Evolutionary conservation across 805 yeast species (phyloP).

Genomic region (Saturnispora sekii): DNA sequence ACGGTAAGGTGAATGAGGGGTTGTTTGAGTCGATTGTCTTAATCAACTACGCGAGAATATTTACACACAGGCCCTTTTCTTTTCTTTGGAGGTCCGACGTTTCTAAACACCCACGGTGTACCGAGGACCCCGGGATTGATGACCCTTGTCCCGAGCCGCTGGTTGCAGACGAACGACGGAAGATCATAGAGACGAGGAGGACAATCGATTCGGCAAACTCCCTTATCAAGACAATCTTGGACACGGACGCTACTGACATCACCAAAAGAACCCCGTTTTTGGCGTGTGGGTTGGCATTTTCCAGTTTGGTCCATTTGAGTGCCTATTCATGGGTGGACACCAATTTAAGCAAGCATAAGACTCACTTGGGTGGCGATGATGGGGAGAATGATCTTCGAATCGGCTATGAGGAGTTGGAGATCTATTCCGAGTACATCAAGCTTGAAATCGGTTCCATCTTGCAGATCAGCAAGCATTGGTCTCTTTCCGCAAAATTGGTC

Average conservation of each 20-base stretch:
- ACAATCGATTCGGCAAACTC: conserved; percentile 46
- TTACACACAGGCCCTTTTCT: conserved; percentile 45
- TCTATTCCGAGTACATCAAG: conserved; percentile 39
- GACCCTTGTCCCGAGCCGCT: conserved; percentile 23
- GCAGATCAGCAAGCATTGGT: conserved; percentile 44
- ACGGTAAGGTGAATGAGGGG: conserved; percentile 43
- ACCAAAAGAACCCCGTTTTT: conserved; percentile 39
- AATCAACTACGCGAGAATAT: conserved; percentile 43
- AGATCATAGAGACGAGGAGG: conserved; percentile 42
- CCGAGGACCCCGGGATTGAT: conserved; percentile 22
- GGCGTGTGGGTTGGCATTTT: conserved; percentile 46
- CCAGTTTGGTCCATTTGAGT: conserved; percentile 41
- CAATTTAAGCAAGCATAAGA: conserved; percentile 17
- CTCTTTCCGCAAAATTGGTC: conserved; percentile 36
- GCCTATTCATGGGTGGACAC: conserved; percentile 46
- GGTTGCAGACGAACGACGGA: conserved; percentile 29
- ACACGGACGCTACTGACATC: conserved; percentile 36
- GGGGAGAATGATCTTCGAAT: conserved; percentile 5
- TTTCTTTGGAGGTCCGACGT: conserved; percentile 41
- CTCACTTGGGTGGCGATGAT: conserved; percentile 1
- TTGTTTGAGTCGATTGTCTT: conserved; percentile 41
- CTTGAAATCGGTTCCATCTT: conserved; percentile 39
- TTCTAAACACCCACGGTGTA: conserved; percentile 32
- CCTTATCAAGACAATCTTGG: conserved; percentile 36
- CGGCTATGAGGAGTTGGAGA: conserved; percentile 30